Conservation (phyloP, 441 rosid species). For the Mallotus repandus region DNA sequence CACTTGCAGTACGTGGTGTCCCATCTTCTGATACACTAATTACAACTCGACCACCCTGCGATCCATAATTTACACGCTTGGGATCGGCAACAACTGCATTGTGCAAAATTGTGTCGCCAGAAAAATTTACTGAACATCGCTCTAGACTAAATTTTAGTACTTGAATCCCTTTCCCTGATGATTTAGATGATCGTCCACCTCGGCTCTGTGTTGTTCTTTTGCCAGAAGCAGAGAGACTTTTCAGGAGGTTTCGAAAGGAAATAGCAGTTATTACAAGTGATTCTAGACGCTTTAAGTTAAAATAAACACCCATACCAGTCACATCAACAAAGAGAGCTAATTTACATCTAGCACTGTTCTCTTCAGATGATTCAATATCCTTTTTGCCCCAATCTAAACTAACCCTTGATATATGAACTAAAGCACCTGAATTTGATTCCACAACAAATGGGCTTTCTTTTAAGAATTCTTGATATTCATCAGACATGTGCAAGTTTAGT, state of each 20-base stretch:
- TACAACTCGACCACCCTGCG: conserved; percentile 89
- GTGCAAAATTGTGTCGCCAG: conserved; percentile 73
- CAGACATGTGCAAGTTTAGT: conserved; percentile 87
- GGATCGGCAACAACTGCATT: conserved; percentile 76
- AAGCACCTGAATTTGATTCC: conserved; percentile 92
- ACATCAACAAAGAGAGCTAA: conserved; percentile 84
- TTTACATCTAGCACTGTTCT: conserved; percentile 55
- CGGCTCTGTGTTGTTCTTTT: conserved; percentile 53
- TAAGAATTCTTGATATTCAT: conserved; percentile 89
- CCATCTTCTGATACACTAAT: conserved; percentile 78
- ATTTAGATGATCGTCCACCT: conserved; percentile 52
- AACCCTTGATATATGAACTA: conserved; percentile 86
- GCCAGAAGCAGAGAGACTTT: conserved; percentile 56
- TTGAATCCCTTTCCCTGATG: conserved; percentile 86
- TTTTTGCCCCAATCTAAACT: conserved; percentile 93
- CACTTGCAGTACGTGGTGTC: conserved; percentile 68
- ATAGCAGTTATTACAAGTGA: conserved; percentile 72
- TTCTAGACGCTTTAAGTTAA: conserved; percentile 75
- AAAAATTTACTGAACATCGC: conserved; percentile 71
- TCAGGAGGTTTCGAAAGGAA: conserved; percentile 73
- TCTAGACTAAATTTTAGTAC: conserved; percentile 80
- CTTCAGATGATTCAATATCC: conserved; percentile 69
- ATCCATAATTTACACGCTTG: conserved; percentile 97
- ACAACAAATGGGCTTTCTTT: conserved; percentile 80
- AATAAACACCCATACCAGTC: conserved; percentile 78